A percentile compares a stretch with the other conserved stretches of the same genome.
phyloP scores from a whole-genome alignment of 139 green algal species.

The Chlorella sorokiniana region DNA sequence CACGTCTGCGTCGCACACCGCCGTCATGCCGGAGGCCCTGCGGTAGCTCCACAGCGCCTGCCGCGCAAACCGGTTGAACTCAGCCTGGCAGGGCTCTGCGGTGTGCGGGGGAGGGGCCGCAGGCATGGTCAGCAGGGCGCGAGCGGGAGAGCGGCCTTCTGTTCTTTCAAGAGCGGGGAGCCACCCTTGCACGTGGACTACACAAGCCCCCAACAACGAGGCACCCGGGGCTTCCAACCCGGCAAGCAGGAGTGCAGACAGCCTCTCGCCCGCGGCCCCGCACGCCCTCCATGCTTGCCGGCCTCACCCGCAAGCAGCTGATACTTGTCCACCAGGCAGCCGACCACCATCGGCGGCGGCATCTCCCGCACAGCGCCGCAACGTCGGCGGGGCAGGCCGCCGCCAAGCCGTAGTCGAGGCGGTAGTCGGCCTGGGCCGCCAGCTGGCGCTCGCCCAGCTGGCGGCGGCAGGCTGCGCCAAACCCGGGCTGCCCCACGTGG shows the following conservation, averaged over 20 bases:
- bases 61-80: slow-evolving; percentile 80
- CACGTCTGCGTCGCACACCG: slow-evolving; percentile 75
- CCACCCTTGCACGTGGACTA: too few species aligned
- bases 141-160: not conserved
- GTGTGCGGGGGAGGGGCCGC: slow-evolving; percentile 28
- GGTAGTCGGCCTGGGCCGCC: slow-evolving; percentile 70
- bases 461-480: slow-evolving; percentile 58
- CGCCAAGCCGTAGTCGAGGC: slow-evolving; percentile 77
- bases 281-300: too few species aligned
- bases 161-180: too few species aligned
- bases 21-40: slow-evolving; percentile 61
- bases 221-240: too few species aligned
- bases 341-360: slow-evolving; percentile 54
- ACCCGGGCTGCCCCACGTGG: slow-evolving; percentile 75
- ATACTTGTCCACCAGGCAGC: slow-evolving; percentile 71
- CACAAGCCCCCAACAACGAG: too few species aligned
- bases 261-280: too few species aligned
- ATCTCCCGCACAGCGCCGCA: slow-evolving; percentile 57
- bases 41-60: slow-evolving; percentile 87
- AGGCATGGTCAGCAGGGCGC: not conserved
- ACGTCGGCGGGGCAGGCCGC: slow-evolving; percentile 68
- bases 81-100: slow-evolving; percentile 60
- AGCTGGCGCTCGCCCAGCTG: slow-evolving; percentile 56
- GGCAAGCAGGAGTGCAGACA: too few species aligned
- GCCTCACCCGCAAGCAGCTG: slow-evolving; percentile 12